phyloP scores from a whole-genome alignment of 805 yeast genomes.

The Wickerhamiella shivajii region DNA sequence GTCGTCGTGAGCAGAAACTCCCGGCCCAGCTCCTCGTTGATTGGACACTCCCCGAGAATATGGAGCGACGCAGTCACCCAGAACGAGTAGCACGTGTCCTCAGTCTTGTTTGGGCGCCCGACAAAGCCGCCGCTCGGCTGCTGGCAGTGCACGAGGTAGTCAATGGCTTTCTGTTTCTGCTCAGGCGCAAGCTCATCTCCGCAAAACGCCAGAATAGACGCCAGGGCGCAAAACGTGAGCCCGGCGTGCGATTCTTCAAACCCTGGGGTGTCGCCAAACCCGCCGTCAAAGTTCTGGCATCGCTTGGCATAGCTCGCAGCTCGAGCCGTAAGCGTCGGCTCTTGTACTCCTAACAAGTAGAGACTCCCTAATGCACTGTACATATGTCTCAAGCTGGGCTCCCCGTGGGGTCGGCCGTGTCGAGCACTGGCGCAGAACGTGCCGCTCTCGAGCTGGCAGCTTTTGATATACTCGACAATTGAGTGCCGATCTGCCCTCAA shows the following conservation, averaged over 20 bases:
- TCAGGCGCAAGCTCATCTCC: neutral
- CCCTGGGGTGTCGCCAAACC: slow-evolving; percentile 38
- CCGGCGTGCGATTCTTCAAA: slow-evolving; percentile 82
- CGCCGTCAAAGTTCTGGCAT: slow-evolving; percentile 44
- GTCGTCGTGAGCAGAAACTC: slow-evolving; percentile 38
- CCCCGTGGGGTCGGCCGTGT: slow-evolving; percentile 32
- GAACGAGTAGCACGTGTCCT: slow-evolving; percentile 80
- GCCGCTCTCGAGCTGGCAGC: slow-evolving; percentile 49
- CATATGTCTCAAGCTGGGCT: slow-evolving; percentile 56
- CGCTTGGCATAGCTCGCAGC: slow-evolving; percentile 29
- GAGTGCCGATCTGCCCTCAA: too few species aligned
- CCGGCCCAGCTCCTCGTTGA: slow-evolving; percentile 20
- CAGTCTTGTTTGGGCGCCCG: slow-evolving; percentile 72
- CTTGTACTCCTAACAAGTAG: neutral
- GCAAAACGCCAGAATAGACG: slow-evolving; percentile 35
- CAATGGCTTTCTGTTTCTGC: neutral
- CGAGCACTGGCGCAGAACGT: slow-evolving; percentile 36
- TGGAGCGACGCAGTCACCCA: slow-evolving; percentile 57
- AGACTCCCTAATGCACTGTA: slow-evolving; percentile 40
- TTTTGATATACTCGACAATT: too few species aligned
- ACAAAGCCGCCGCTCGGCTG: slow-evolving; percentile 54
- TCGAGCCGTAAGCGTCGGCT: slow-evolving; percentile 28
- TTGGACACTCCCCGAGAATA: slow-evolving; percentile 24
- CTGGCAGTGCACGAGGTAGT: slow-evolving; percentile 13
- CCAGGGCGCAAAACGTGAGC: slow-evolving; percentile 69